Base-by-base conservation (phyloP, 495 filamentous ascomycete species). In the Aspergillus bertholletiae region DNA sequence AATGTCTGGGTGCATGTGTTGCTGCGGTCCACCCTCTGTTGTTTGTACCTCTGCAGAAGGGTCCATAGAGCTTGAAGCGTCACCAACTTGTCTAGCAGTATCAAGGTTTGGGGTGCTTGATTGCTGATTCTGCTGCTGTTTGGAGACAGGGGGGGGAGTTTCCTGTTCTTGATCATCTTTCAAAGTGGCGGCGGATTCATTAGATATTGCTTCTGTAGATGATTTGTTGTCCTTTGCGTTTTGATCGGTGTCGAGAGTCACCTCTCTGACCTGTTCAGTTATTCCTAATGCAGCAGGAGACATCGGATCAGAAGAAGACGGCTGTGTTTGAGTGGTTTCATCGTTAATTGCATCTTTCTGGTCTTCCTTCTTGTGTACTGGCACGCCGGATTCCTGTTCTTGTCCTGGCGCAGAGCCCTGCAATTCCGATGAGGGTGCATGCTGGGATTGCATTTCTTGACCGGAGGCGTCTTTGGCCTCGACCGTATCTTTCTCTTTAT, bases 111-210 rank as follows among this genome's bases (percentile, higher is more conserved):
- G 47, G 27, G 62, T 41, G n/a, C 46, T 22, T 17, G 62, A 21
- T 49, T 70, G 51, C 43, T 67, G 59, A 18, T 66, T 62, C 7
- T 72, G 49, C n/a, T n/a, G n/a, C 39, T 68, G 54, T 17, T 74
- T 67, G 7, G 61, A 17, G 5, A 64, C 54, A 65, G 88, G 87
- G 2, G 85, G 75, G 0, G 88, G 88, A 23, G 81, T 83, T 55
- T 89, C 87, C 45, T 58, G 47, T 35, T 60, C 54, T 27, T 63
- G 48, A 1, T 56, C 59, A 1, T 34, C 51, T 46, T 56, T 30
- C 8, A 41, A 20, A 11, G 50, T 30, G 27, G 48, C 32, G 49
- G 27, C 12, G 49, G 43, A 40, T 56, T 51, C 22, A 34, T 27
- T 57, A 44, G 50, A 13, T 51, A 35, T 45, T 54, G 28, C 18